Evolutionary conservation across 2,329 filamentous ascomycete genomes (phyloP), one percentile per base, ranked within the genome.

Genomic region (Diaporthe helianthi): DNA sequence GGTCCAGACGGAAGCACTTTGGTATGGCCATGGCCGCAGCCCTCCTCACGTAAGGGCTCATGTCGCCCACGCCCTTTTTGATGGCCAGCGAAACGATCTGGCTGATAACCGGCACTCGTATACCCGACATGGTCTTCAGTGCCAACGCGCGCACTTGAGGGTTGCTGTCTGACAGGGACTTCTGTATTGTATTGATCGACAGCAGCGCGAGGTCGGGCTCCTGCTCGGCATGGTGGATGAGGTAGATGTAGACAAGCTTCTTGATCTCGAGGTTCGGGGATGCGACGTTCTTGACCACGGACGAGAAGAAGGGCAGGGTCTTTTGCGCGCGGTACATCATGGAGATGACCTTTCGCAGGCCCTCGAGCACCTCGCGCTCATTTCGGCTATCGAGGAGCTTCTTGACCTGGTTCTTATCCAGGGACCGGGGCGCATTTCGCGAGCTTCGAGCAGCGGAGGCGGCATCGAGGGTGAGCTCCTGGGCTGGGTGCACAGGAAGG

Each of bases 101-200:
- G 76, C 93, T 97, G 80, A 99, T 99, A 64, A 98, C 94, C 0
- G 96, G 95, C 1, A 99, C 95, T n/a, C 92, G 88, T 72, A 99
- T 98, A 15, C 93, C 94, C 0, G 94, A 97, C 95, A 99, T 99
- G 73, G 96, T 97, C 72, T 94, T 93, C 72, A 99, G 85, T 0
- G 96, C 96, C 76, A 99, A 90, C 26, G 95, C 93, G 73, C 96
- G 91, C 24, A 98, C 90, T 77, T 97, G 92, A 1, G 96, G 93
- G 78, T 94, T 98, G 69, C 90, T 86, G 80, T 99, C 96, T 29
- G 94, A 97, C 69, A 99, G 88, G 12, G 95, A 97, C 81, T 98
- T 98, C 78, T 99, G 96, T 75, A 99, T 98, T 8, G 96, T 97
- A 81, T 99, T 99, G 86, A 99, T 98, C 70, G 94, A 97, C 53